A percentile compares a stretch with the other conserved stretches of the same genome.
Evolutionary conservation across 257 asterid genomes (phyloP).

Genomic region (Plantago major): DNA sequence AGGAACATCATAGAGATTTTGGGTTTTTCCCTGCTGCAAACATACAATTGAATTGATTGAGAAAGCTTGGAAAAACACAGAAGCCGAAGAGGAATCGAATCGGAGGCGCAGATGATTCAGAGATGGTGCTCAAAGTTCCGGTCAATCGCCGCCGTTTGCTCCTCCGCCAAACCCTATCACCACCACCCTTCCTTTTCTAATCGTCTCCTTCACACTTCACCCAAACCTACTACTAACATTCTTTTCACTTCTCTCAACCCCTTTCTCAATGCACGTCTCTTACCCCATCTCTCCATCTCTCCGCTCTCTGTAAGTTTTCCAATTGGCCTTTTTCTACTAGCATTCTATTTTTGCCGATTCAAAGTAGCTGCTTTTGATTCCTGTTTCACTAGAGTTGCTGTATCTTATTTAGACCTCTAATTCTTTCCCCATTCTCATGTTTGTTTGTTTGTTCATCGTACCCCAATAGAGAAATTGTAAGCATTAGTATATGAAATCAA

Average conservation of each 20-base stretch:
- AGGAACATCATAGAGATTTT: too few species aligned
- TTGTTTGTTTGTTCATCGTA: too few species aligned
- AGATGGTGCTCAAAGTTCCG: conserved; percentile 36
- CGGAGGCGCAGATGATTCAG: conserved; percentile 22
- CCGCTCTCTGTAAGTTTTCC: conserved; percentile 44
- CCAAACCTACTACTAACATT: conserved; percentile 16
- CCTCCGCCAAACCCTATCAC: conserved; percentile 19
- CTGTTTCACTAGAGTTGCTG: conserved; percentile 7
- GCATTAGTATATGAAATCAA: too few species aligned
- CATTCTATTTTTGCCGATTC: too few species aligned
- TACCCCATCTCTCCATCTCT: conserved; percentile 15
- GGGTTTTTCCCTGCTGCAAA: too few species aligned
- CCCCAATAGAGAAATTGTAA: too few species aligned
- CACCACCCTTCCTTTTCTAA: conserved; percentile 18
- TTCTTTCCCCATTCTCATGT: too few species aligned
- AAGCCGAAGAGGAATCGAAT: background rate
- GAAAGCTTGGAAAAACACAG: background rate
- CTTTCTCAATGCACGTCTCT: conserved; percentile 23
- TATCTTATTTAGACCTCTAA: too few species aligned
- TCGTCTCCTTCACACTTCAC: conserved; percentile 37
- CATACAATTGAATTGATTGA: background rate
- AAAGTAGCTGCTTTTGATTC: background rate
- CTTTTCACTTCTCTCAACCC: conserved; percentile 26
- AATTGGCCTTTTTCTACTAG: background rate
- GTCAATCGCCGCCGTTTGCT: conserved; percentile 20